These are phyloP conservation scores for Pyrus betulifolia DNA, from an alignment of 306 rosid genomes.

Conservation along the genomic window DNA sequence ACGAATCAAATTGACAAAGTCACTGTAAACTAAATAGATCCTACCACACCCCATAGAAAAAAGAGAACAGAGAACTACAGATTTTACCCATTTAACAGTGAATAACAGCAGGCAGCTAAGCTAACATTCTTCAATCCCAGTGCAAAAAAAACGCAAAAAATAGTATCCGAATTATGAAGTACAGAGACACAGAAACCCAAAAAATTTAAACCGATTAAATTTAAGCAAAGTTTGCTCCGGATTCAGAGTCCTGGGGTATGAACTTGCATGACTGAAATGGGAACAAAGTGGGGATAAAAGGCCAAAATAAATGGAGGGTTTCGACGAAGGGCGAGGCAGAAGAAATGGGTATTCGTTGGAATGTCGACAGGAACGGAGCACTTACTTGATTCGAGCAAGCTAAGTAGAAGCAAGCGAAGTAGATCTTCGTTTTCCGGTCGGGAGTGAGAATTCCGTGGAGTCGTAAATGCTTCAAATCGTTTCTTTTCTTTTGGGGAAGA, in stretches of 20 bases:
- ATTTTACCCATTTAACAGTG: background rate
- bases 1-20: background rate
- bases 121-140: background rate
- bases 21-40: background rate
- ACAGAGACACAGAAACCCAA: background rate
- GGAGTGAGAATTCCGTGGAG: background rate
- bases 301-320: background rate
- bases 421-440: background rate
- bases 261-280: background rate
- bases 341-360: background rate
- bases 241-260: background rate
- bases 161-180: background rate
- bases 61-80: background rate
- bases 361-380: background rate
- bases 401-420: background rate
- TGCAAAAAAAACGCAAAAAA: background rate
- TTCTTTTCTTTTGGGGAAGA: background rate
- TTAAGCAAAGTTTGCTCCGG: background rate
- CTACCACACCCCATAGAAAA: background rate
- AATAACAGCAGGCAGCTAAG: background rate
- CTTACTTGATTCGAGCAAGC: conserved; percentile 6
- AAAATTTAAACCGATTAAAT: background rate
- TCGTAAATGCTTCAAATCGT: background rate
- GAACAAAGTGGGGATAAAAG: background rate
- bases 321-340: background rate